phyloP scores from a whole-genome alignment of 805 yeast species.

The Tetrapisispora phaffii region DNA sequence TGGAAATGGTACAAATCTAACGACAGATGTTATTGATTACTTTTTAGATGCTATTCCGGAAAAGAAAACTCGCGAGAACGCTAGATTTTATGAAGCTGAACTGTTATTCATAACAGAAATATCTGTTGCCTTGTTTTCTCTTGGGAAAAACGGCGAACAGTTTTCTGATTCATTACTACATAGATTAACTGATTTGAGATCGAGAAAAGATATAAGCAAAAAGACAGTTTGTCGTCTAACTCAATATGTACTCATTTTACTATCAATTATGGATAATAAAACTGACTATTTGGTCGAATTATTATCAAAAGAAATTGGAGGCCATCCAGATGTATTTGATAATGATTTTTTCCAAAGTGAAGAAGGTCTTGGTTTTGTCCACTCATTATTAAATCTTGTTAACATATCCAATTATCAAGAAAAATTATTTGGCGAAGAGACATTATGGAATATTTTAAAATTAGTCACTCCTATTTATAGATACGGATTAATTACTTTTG shows the following conservation, averaged over 20 bases:
- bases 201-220: slow-evolving; percentile 8
- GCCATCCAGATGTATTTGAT: slow-evolving; percentile 22
- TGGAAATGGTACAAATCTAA: slow-evolving; percentile 31
- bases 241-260: slow-evolving; percentile 30
- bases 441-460: slow-evolving; percentile 42
- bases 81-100: slow-evolving; percentile 36
- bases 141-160: slow-evolving; percentile 24
- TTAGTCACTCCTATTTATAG: background rate
- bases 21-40: slow-evolving; percentile 23
- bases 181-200: slow-evolving; percentile 7
- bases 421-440: slow-evolving; percentile 38
- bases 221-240: slow-evolving; percentile 18
- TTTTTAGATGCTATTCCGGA: slow-evolving; percentile 31
- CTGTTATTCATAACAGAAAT: slow-evolving; percentile 39
- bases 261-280: slow-evolving; percentile 14
- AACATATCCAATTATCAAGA: slow-evolving; percentile 10
- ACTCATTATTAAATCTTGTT: slow-evolving; percentile 29
- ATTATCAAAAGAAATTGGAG: slow-evolving; percentile 17
- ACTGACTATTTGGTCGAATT: slow-evolving; percentile 9
- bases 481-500: background rate
- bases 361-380: slow-evolving; percentile 38
- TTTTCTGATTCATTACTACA: slow-evolving; percentile 14
- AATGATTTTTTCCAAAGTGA: slow-evolving; percentile 29
- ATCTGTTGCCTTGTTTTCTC: slow-evolving; percentile 20
- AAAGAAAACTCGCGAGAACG: slow-evolving; percentile 20